Conservation (phyloP, 2,329 filamentous ascomycete genomes). For the Cercospora janseana region DNA sequence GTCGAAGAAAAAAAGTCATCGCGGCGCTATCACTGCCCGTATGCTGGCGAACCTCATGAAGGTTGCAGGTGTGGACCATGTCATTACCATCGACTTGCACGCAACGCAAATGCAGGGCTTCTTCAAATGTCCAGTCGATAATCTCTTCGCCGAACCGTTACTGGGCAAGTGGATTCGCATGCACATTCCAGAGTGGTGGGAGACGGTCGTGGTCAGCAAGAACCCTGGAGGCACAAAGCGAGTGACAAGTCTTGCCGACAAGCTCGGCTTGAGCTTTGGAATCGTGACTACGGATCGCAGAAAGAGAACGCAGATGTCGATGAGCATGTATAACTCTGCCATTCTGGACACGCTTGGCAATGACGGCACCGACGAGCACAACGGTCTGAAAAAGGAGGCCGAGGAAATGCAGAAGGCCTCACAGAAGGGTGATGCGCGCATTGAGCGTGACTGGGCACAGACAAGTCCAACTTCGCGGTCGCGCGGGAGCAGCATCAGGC, state of each 20-base stretch:
- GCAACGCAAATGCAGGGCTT: conserved; percentile 97
- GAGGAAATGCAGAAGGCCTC: conserved; percentile 20
- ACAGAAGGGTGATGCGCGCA: conserved; percentile 19
- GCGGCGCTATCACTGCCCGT: conserved; percentile 91
- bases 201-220: conserved; percentile 96
- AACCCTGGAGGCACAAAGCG: conserved; percentile 96
- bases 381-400: conserved; percentile 24
- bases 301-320: conserved; percentile 45
- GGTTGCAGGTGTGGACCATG: conserved; percentile 92
- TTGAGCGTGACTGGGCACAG: conserved; percentile 32
- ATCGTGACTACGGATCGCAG: conserved; percentile 83
- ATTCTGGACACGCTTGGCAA: conserved; percentile 57
- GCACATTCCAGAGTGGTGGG: conserved; percentile 82
- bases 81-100: conserved; percentile 95
- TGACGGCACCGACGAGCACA: conserved; percentile 43
- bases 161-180: conserved; percentile 93
- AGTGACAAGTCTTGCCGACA: conserved; percentile 92
- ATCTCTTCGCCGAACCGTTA: conserved; percentile 91
- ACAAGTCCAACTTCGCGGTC: conserved; percentile 20
- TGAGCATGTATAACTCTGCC: conserved; percentile 73
- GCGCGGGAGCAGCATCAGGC: conserved; percentile 18
- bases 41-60: conserved; percentile 95
- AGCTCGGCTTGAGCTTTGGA: conserved; percentile 94
- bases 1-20: conserved; percentile 97
- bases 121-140: conserved; percentile 96